These are phyloP conservation scores for Bipolaris victoriae DNA, from an alignment of 2,329 filamentous ascomycete genomes.

Conservation along the genomic window DNA sequence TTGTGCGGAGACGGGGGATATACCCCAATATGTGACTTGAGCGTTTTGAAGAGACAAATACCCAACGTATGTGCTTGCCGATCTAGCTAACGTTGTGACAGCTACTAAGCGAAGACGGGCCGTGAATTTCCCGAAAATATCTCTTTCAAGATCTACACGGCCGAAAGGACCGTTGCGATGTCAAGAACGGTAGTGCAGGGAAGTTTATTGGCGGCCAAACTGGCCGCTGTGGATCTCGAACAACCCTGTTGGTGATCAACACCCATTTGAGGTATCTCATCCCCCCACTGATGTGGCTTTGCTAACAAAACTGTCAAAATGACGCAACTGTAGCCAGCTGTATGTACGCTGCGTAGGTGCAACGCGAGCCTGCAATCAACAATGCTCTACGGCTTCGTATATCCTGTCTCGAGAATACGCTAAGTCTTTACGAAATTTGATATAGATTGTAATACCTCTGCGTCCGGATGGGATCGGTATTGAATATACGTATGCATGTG, in stretches of 20 bases:
- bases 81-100: neutral
- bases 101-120: neutral
- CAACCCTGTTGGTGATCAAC: neutral
- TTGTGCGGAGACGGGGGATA: too few species aligned
- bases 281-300: neutral
- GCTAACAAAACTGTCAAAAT: neutral
- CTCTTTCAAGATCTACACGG: conserved; percentile 8
- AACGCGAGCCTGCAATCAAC: neutral
- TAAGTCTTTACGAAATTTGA: neutral
- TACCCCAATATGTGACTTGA: neutral
- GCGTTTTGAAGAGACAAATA: neutral
- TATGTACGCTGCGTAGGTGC: neutral
- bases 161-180: conserved; percentile 17
- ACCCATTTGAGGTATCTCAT: neutral
- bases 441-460: neutral
- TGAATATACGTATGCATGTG: neutral
- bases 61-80: conserved; percentile 14
- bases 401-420: neutral
- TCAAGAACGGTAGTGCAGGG: neutral
- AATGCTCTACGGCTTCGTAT: neutral
- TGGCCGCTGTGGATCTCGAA: neutral
- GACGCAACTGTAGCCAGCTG: conserved; percentile 8
- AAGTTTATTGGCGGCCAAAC: conserved; percentile 1
- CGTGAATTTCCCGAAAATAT: neutral
- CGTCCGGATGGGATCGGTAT: neutral